A percentile compares a stretch with the other conserved stretches of the same genome.
Evolutionary conservation across 495 filamentous ascomycete genomes (phyloP).

Genomic region (Neurospora pannonica): DNA sequence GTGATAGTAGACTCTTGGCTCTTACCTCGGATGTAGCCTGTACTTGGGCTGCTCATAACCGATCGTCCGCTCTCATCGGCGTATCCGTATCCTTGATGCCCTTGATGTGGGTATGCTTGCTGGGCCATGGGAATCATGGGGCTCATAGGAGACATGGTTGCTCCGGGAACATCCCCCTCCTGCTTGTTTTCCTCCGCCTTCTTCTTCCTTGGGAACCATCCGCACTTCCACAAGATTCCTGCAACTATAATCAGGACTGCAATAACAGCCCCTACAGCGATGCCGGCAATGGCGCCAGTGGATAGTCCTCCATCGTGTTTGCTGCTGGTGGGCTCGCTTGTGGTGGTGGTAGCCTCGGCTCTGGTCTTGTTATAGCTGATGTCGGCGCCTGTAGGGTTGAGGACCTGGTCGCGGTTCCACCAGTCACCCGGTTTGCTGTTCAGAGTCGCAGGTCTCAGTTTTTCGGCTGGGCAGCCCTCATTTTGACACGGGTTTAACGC

Average conservation of each 20-base stretch:
- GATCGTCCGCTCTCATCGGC: not conserved
- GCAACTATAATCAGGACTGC: not conserved
- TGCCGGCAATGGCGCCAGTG: conserved; percentile 9
- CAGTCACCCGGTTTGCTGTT: not conserved
- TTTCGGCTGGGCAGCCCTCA: conserved; percentile 11
- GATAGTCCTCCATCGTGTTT: not conserved
- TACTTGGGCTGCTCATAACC: not conserved
- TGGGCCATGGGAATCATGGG: not conserved
- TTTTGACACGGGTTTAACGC: conserved; percentile 16
- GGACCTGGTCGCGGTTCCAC: not conserved
- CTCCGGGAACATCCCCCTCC: not conserved
- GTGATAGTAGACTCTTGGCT: not conserved
- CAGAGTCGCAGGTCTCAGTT: conserved; percentile 17
- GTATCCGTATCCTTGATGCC: not conserved
- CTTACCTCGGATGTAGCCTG: not conserved
- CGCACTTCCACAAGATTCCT: conserved; percentile 3
- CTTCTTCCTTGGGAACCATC: conserved; percentile 3
- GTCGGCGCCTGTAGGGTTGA: not conserved
- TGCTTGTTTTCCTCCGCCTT: not conserved
- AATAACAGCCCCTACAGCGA: conserved; percentile 1
- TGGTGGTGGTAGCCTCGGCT: not conserved
- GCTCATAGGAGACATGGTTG: not conserved
- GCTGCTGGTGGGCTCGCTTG: not conserved
- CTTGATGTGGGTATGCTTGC: not conserved
- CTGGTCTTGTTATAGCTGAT: not conserved